Evolutionary conservation across 225 moss, liverwort and hornwort genomes (phyloP).

Genomic region (Sphagnum tenellum): DNA sequence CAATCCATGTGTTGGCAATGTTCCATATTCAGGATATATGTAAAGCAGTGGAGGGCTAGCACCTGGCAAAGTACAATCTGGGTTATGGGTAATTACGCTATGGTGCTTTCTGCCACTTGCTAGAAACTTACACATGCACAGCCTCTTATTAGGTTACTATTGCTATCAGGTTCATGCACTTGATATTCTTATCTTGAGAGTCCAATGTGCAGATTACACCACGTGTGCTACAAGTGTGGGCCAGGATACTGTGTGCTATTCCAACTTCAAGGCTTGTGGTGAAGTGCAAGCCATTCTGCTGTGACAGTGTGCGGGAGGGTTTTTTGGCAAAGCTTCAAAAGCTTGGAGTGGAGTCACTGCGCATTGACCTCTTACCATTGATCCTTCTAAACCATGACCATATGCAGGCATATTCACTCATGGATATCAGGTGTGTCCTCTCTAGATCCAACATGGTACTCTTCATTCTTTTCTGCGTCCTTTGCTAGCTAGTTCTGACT

Average conservation of each 20-base stretch:
- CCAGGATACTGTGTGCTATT: constrained; percentile 73
- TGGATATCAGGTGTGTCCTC: constrained; percentile 79
- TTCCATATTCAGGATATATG: no score
- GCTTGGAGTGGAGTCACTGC: constrained; percentile 84
- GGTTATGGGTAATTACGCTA: no score
- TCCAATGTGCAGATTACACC: constrained; percentile 68
- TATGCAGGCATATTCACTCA: constrained; percentile 98
- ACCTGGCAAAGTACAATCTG: no score
- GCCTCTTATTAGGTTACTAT: no score
- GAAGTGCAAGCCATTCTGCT: constrained; percentile 99
- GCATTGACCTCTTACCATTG: constrained; percentile 87
- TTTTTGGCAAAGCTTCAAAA: constrained; percentile 84
- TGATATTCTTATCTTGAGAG: not conserved
- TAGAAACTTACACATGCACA: no score
- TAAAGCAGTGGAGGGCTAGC: no score
- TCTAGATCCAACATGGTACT: no score
- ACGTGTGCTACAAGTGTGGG: constrained; percentile 85
- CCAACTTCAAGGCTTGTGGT: constrained; percentile 91
- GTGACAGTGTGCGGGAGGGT: constrained; percentile 77
- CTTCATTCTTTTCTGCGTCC: no score
- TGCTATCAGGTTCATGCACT: no score
- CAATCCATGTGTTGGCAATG: no score
- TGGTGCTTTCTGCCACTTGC: no score
- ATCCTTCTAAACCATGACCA: constrained; percentile 98
- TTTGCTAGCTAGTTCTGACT: no score